These are phyloP conservation scores for Cutaneotrichosporon cutaneum DNA, from an alignment of 1,284 basidiomycete genomes.

Conservation along the genomic window DNA sequence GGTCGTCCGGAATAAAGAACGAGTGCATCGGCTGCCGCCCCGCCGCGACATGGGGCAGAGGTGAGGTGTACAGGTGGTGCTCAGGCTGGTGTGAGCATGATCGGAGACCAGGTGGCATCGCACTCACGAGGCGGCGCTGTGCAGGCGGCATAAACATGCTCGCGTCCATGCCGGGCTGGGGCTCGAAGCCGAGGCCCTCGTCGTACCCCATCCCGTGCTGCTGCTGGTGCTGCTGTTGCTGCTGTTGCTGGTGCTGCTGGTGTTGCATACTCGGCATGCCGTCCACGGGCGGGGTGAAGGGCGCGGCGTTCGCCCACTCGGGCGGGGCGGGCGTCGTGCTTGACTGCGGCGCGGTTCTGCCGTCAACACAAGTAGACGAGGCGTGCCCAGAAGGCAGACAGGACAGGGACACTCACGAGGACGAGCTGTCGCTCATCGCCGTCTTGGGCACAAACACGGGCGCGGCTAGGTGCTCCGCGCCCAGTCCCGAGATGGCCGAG, in stretches of 20 bases:
- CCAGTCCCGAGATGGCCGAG: constrained; percentile 18
- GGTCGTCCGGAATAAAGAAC: constrained; percentile 68
- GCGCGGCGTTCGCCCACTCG: constrained; percentile 22
- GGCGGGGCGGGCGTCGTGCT: constrained; percentile 4
- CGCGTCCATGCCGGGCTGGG: constrained; percentile 21
- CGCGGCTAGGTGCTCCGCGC: constrained; percentile 55
- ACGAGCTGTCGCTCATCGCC: constrained; percentile 29
- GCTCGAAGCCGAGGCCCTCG: constrained; percentile 26
- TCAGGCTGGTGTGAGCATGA: constrained; percentile 65
- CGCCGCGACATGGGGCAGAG: constrained; percentile 58
- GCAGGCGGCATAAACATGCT: constrained; percentile 57
- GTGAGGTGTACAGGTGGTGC: constrained; percentile 83
- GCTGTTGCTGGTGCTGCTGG: not conserved
- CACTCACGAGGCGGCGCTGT: constrained; percentile 66
- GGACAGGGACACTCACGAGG: constrained; percentile 12
- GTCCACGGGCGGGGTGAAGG: constrained; percentile 18
- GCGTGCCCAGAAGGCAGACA: not conserved
- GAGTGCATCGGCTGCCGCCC: constrained; percentile 56
- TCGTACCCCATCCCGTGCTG: constrained; percentile 28
- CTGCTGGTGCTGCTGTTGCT: not conserved
- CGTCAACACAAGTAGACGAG: not conserved
- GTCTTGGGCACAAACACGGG: constrained; percentile 82
- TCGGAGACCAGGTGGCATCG: not conserved
- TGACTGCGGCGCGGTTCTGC: not conserved
- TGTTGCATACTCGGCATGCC: not conserved